Percentiles rank a stretch among this genome's conserved stretches.
Evolutionary conservation across 2,329 filamentous ascomycete genomes (phyloP).

Genomic region (Alternaria infectoria): DNA sequence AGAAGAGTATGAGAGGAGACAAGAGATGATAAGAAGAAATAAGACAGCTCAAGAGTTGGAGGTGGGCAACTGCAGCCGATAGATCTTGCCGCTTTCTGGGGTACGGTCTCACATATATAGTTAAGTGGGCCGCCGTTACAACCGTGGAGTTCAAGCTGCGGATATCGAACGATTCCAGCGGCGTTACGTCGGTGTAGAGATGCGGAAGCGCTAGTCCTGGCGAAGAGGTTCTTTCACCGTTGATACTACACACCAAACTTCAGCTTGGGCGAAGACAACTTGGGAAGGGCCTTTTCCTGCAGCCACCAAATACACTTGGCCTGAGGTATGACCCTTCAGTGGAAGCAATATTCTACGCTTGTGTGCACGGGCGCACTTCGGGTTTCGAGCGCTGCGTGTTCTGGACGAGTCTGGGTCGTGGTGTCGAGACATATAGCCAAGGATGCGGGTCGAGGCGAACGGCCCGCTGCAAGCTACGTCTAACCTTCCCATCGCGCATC

Average conservation of each 20-base stretch:
- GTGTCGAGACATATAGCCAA: not conserved
- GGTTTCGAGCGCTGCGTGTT: not conserved
- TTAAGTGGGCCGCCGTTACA: not conserved
- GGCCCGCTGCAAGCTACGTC: not conserved
- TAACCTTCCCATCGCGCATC: not conserved
- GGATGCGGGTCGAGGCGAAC: constrained; percentile 2
- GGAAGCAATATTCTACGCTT: not conserved
- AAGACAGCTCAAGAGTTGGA: not conserved
- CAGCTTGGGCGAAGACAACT: not conserved
- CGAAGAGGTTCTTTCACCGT: not conserved
- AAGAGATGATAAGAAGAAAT: not conserved
- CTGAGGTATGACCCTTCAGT: not conserved
- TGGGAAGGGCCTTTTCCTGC: not conserved
- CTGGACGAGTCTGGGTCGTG: not conserved
- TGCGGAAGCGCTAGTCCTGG: not conserved
- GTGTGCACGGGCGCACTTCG: not conserved
- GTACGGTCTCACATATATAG: not conserved
- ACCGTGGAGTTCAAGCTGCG: not conserved
- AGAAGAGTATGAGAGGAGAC: not conserved
- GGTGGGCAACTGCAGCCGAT: not conserved
- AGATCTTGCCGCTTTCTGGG: not conserved
- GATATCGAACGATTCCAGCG: not conserved
- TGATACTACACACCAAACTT: not conserved
- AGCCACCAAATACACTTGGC: not conserved
- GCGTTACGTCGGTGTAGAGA: not conserved